Evolutionary conservation across 257 asterid species (phyloP), one percentile per base, ranked within the genome.

Genomic region (Anisodus acutangulus): DNA sequence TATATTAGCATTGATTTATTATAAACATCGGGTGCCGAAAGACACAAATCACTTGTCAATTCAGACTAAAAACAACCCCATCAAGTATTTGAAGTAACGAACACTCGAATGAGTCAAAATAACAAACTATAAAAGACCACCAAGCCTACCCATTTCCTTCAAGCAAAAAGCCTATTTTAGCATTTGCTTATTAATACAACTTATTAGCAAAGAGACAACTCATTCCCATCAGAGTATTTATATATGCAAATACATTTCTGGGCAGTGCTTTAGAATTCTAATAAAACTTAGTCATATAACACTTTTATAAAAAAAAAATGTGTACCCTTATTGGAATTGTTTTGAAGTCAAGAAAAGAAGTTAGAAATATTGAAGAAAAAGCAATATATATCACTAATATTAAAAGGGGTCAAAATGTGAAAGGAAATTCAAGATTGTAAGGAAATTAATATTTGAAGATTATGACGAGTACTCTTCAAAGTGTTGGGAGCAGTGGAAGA

Each of bases 401-500:
- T 69, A 81, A 79, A 83, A 79, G 78, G 83, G 82, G 85, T 85
- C 66, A 76, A 57, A 84, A 79, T 66, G 85, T 71, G 68, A 57
- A 37, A 57, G 9, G 17, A 41, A 47, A 6, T 19, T 8, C 58
- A 76, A 53, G 81, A 72, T 47, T 57, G 83, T 16, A 57, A n/a
- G 54, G 71, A 17, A 22, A 58, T 4, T 26, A 37, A 6, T 13
- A 15, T 37, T 47, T 26, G 22, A 62, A 78, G 45, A 76, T 82
- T 68, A 91, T 86, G 93, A 91, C 84, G 90, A 93, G 91, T 59
- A 82, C 8, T 51, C 81, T 86, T 19, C 83, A 87, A 51, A 93
- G 92, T 62, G 80, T 87, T 58, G 93, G 93, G 26, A 93, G 97
- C 87, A 89, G 92, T 41, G 93, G 95, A 41, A 86, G 93, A 78